phyloP scores from a whole-genome alignment of 2,329 filamentous ascomycete species.

The Cladorrhinum sp. region DNA sequence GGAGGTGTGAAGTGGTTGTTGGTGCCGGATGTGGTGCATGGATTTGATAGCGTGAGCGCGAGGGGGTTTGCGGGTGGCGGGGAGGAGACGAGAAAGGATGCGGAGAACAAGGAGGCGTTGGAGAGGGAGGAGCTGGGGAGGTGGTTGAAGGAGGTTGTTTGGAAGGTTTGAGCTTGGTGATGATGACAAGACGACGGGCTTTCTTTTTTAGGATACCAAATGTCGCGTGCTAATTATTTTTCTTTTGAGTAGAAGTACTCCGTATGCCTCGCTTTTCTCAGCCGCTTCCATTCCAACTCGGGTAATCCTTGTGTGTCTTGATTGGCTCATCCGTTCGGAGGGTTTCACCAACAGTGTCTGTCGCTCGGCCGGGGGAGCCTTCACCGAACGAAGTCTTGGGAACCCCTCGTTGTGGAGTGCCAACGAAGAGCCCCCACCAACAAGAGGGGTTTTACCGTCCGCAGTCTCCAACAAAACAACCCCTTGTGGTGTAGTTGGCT shows the following conservation, averaged over 20 bases:
- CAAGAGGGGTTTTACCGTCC: neutral
- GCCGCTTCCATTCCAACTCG: neutral
- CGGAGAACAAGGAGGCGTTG: conserved; percentile 29
- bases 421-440: neutral
- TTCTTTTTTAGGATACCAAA: neutral
- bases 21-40: conserved; percentile 42
- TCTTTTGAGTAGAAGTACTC: neutral
- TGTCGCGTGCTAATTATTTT: neutral
- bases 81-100: conserved; percentile 32
- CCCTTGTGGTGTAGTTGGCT: conserved; percentile 26
- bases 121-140: conserved; percentile 25
- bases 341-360: neutral
- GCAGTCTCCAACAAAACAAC: conserved; percentile 2
- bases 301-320: neutral
- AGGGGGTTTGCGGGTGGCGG: conserved; percentile 27
- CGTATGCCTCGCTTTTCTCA: too few species aligned
- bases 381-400: neutral
- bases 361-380: too few species aligned
- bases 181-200: too few species aligned
- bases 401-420: neutral
- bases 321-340: neutral
- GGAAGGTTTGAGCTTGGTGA: conserved; percentile 10
- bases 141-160: conserved; percentile 28
- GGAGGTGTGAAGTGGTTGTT: conserved; percentile 40
- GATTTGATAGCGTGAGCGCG: conserved; percentile 37